Percentiles rank a stretch among this genome's conserved stretches.
Evolutionary conservation across 176 grass and related monocot species (phyloP).

Genomic region (Bonia amplexicaulis): DNA sequence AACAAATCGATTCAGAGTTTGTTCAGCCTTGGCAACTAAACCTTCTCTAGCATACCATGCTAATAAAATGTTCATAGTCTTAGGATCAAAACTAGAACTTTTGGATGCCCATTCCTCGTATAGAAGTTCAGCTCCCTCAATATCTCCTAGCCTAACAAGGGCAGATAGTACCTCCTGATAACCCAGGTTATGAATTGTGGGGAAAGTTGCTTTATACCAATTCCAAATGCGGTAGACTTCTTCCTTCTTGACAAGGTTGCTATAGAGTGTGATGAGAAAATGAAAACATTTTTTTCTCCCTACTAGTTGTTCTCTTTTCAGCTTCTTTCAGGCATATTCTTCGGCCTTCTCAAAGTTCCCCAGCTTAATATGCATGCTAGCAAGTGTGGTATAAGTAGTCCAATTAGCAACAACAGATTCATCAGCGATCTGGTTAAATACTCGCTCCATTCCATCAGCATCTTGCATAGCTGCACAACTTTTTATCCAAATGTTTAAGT

Average conservation of each 20-base stretch:
- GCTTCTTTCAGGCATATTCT: constrained; percentile 71
- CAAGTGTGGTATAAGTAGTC: constrained; percentile 81
- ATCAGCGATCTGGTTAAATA: constrained; percentile 57
- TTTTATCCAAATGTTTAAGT: constrained; percentile 92
- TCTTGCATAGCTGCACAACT: constrained; percentile 69
- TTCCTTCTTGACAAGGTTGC: constrained; percentile 69
- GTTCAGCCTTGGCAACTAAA: constrained; percentile 48
- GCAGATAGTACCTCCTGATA: constrained; percentile 67
- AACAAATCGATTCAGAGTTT: constrained; percentile 52
- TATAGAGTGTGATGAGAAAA: constrained; percentile 75
- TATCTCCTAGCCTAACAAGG: constrained; percentile 68
- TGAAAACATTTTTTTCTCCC: constrained; percentile 68
- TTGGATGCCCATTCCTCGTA: constrained; percentile 76
- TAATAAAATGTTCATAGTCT: constrained; percentile 72
- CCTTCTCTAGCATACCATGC: constrained; percentile 75
- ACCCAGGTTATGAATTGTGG: constrained; percentile 64
- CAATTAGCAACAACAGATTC: constrained; percentile 72
- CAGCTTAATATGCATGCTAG: constrained; percentile 77
- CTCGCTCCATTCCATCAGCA: constrained; percentile 56
- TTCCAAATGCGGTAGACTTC: constrained; percentile 86
- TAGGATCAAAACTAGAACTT: constrained; percentile 62
- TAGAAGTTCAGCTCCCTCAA: constrained; percentile 74
- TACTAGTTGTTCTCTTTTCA: constrained; percentile 70
- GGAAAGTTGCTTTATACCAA: constrained; percentile 85
- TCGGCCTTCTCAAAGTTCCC: constrained; percentile 67